Evolutionary conservation across 768 basidiomycete species (phyloP), one percentile per base, ranked within the genome.

Genomic region (Russula vinacea): DNA sequence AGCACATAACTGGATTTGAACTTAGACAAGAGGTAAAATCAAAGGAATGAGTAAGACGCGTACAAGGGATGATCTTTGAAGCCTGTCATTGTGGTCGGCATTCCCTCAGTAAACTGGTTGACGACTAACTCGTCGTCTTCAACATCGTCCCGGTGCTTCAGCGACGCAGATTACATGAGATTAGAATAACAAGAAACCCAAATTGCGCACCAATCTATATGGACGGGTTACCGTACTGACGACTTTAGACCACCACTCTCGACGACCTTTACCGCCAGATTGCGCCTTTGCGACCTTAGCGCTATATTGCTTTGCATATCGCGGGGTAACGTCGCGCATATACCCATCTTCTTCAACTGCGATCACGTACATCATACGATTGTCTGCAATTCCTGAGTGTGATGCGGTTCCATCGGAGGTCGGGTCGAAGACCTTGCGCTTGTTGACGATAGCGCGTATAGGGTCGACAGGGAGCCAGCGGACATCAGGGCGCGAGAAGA

Each of bases 61-160:
- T 70, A 96, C 89, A 96, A 72, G 5, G 95, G 94, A 76, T 99
- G 97, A 70, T 92, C 89, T 74, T 98, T 98, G 83, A 98, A 98
- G 2, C 94, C 97, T 33, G 82, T 79, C 60, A 98, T 81, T 13
- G 89, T 88, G 19, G 86, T 88, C 0, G 97, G 97, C 94, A 99
- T 97, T 29, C 89, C 93, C 76, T 96, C 95, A 53, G 82, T 87
- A 72, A 90, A 74, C 72, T 92, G 89, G 64, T 84, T 84, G 0
- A 78, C 78, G 64, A 89, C 80, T 26, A 99, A 78, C 74, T 97
- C 93, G 29, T 91, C 89, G 70, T 98, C 94, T 76, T 99, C 97
- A 7, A 90, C 73, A 67, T 96, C 92, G 73, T 98, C 96, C 65
- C 97, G 84, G 73, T 93, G 83, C 96, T 97, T 70, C 33, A 37